These are phyloP conservation scores for Fremontodendron californicum DNA, from an alignment of 345 rosid species.

Conservation along the genomic window DNA sequence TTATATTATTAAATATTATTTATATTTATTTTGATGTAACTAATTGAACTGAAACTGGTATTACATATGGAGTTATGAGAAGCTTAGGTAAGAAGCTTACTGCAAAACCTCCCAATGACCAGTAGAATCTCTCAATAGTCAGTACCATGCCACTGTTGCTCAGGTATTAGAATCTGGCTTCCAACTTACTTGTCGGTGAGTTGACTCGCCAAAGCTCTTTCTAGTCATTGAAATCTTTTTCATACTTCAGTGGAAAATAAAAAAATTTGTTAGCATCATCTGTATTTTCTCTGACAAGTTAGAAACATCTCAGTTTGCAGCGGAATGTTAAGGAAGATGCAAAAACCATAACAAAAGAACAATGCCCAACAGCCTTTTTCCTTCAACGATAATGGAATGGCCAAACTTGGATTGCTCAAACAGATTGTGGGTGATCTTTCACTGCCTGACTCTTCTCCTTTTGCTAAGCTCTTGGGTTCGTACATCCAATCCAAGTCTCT, in stretches of 20 bases:
- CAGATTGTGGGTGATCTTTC: slow-evolving; percentile 33
- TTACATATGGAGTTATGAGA: too few relatives aligned
- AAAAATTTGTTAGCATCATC: not conserved
- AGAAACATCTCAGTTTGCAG: not conserved
- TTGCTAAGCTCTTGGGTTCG: slow-evolving; percentile 62
- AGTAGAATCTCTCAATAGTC: too few relatives aligned
- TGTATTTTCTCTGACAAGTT: not conserved
- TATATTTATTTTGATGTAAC: too few relatives aligned
- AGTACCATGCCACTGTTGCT: not conserved
- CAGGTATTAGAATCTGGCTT: not conserved
- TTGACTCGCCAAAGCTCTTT: not conserved
- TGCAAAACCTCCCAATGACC: too few relatives aligned
- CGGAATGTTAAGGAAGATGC: not conserved
- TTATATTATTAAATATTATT: too few relatives aligned
- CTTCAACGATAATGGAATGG: slow-evolving; percentile 56
- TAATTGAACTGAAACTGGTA: too few relatives aligned
- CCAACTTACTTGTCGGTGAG: not conserved
- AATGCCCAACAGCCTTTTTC: not conserved
- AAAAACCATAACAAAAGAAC: not conserved
- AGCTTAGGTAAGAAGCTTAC: too few relatives aligned
- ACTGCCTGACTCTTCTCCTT: slow-evolving; percentile 47
- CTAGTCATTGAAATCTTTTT: not conserved
- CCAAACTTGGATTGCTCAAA: slow-evolving; percentile 40
- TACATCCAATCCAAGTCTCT: slow-evolving; percentile 47
- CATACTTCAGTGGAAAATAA: not conserved